Evolutionary conservation across 2,329 filamentous ascomycete genomes (phyloP).

Genomic region (Apiospora marii): DNA sequence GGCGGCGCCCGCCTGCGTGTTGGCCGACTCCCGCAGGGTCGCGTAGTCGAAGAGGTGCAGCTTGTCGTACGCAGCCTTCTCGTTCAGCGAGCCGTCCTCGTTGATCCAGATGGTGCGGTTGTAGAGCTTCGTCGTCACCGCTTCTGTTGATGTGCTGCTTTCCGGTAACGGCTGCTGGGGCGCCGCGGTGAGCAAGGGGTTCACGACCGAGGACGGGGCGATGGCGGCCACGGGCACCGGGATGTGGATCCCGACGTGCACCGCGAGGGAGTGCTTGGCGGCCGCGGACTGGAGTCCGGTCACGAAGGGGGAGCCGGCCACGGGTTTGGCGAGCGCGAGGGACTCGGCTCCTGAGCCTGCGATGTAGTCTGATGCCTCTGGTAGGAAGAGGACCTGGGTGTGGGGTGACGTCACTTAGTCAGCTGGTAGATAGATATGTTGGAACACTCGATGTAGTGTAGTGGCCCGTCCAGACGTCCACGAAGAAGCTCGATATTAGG

Average conservation of each 20-base stretch:
- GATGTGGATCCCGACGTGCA: slow-evolving; percentile 91
- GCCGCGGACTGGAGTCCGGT: slow-evolving; percentile 76
- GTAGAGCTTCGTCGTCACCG: slow-evolving; percentile 48
- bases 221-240: slow-evolving; percentile 56
- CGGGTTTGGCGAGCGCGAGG: slow-evolving; percentile 73
- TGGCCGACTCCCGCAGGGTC: slow-evolving; percentile 57
- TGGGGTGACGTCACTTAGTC: slow-evolving; percentile 29
- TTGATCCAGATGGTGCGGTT: slow-evolving; percentile 64
- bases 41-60: slow-evolving; percentile 85
- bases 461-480: background rate
- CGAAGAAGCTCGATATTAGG: background rate
- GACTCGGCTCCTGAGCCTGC: slow-evolving; percentile 72
- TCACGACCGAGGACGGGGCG: background rate
- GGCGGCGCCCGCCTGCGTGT: slow-evolving; percentile 70
- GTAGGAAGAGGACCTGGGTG: slow-evolving; percentile 80
- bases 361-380: slow-evolving; percentile 92
- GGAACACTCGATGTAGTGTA: background rate
- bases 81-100: slow-evolving; percentile 50
- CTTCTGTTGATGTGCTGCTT: background rate
- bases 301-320: slow-evolving; percentile 75
- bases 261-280: slow-evolving; percentile 66
- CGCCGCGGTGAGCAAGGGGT: slow-evolving; percentile 23
- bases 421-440: slow-evolving; percentile 5
- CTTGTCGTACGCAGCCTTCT: slow-evolving; percentile 75
- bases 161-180: background rate